Percentiles rank a stretch among this genome's conserved stretches.
Conservation (phyloP, 2,329 filamentous ascomycete species). For the Cytospora mali region DNA sequence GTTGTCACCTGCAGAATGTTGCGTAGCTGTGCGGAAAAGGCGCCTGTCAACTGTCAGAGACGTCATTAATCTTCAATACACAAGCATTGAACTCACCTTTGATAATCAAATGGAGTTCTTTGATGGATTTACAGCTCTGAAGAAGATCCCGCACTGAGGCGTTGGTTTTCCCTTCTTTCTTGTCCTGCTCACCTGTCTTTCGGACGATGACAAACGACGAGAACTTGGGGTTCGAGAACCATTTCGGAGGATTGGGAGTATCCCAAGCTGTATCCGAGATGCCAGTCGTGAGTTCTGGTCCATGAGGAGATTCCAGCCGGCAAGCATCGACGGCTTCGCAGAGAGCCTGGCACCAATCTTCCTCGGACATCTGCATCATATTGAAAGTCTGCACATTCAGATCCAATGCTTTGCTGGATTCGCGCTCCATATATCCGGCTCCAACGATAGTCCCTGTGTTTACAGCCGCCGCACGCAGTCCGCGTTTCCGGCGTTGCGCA, state of each 20-base stretch:
- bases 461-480: slow-evolving; percentile 15
- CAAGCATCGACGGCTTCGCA: slow-evolving; percentile 42
- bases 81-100: too few relatives aligned
- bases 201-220: not conserved
- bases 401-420: not conserved
- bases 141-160: not conserved
- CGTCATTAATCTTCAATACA: too few relatives aligned
- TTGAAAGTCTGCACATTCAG: slow-evolving; percentile 7
- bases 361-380: slow-evolving; percentile 34
- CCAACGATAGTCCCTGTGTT: slow-evolving; percentile 29
- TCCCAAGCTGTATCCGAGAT: not conserved
- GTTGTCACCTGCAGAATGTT: not conserved
- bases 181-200: not conserved
- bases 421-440: slow-evolving; percentile 27
- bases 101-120: too few relatives aligned
- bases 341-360: slow-evolving; percentile 45
- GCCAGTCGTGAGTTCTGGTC: slow-evolving; percentile 7
- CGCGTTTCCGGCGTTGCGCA: slow-evolving; percentile 22
- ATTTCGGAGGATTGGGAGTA: not conserved
- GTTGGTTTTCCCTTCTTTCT: not conserved
- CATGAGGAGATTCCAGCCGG: not conserved
- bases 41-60: not conserved
- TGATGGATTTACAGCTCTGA: not conserved
- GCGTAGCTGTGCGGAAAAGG: not conserved
- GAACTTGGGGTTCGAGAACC: slow-evolving; percentile 3